Evolutionary conservation across 2,329 filamentous ascomycete genomes (phyloP).

Genomic region (Mariannaea elegans): DNA sequence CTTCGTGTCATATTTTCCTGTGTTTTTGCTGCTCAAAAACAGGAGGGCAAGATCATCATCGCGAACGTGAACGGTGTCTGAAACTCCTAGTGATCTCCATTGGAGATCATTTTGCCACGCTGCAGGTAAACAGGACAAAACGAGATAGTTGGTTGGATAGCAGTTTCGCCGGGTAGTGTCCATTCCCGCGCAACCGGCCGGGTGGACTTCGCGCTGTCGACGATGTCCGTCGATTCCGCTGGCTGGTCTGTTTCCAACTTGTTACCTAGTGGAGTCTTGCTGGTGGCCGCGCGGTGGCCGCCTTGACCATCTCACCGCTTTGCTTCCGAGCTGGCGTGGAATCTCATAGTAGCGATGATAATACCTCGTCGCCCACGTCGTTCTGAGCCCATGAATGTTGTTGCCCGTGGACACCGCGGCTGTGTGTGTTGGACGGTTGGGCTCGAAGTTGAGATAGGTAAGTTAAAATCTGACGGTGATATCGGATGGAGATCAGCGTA

Average conservation of each 20-base stretch:
- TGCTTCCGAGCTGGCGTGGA: neutral
- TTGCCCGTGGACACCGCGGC: constrained; percentile 1
- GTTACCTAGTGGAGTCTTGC: constrained; percentile 2
- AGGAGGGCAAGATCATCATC: constrained; percentile 9
- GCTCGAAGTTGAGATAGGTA: neutral
- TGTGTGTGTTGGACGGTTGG: neutral
- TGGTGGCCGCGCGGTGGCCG: neutral
- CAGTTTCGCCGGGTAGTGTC: neutral
- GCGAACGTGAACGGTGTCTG: neutral
- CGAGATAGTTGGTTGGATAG: neutral
- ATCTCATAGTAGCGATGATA: neutral
- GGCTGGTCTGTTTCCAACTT: neutral
- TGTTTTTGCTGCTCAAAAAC: neutral
- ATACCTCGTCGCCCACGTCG: neutral
- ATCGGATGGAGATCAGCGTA: constrained; percentile 10
- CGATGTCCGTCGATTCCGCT: neutral
- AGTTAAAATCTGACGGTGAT: neutral
- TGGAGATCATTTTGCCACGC: constrained; percentile 34
- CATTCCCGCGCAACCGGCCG: constrained; percentile 1
- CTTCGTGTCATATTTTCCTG: constrained; percentile 4
- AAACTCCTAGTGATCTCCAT: constrained; percentile 15
- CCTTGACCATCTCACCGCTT: constrained; percentile 9
- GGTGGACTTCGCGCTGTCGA: neutral
- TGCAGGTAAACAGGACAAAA: constrained; percentile 2
- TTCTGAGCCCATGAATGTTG: neutral